Percentiles rank a stretch among this genome's conserved stretches.
These are phyloP conservation scores for Laburnicola sp. DNA, from an alignment of 2,329 filamentous ascomycete species.

Conservation along the genomic window DNA sequence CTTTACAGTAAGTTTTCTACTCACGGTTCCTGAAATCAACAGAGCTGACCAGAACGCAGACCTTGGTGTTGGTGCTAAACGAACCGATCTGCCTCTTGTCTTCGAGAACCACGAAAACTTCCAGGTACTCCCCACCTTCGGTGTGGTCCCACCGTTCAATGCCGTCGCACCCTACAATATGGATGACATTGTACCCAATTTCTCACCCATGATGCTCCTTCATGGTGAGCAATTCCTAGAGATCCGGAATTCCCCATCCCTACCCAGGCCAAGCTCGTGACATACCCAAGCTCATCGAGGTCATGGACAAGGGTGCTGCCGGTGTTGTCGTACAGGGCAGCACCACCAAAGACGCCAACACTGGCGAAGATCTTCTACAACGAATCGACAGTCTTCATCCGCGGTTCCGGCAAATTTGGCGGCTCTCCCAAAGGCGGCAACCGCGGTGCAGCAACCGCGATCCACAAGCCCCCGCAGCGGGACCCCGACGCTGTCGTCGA, in stretches of 20 bases:
- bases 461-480: conserved; percentile 77
- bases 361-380: conserved; percentile 97
- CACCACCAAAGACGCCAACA: conserved; percentile 81
- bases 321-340: conserved; percentile 79
- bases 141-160: conserved; percentile 92
- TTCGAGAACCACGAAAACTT: conserved; percentile 92
- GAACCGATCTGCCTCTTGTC: conserved; percentile 81
- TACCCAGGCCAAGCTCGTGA: conserved; percentile 75
- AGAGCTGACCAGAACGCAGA: conserved; percentile 50
- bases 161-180: conserved; percentile 78
- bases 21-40: background rate
- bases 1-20: conserved; percentile 68
- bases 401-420: conserved; percentile 87
- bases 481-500: conserved; percentile 80
- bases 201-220: conserved; percentile 96
- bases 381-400: conserved; percentile 89
- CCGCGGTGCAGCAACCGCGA: conserved; percentile 76
- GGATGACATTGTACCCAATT: conserved; percentile 87
- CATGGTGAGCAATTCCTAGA: conserved; percentile 99
- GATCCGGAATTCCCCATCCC: conserved; percentile 87
- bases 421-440: conserved; percentile 76
- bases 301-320: conserved; percentile 92
- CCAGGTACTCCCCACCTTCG: conserved; percentile 92
- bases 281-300: conserved; percentile 82
- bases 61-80: conserved; percentile 88